Percentiles rank a stretch among this genome's conserved stretches.
Conservation (phyloP, 768 basidiomycete genomes). For the Roridomyces roridus region DNA sequence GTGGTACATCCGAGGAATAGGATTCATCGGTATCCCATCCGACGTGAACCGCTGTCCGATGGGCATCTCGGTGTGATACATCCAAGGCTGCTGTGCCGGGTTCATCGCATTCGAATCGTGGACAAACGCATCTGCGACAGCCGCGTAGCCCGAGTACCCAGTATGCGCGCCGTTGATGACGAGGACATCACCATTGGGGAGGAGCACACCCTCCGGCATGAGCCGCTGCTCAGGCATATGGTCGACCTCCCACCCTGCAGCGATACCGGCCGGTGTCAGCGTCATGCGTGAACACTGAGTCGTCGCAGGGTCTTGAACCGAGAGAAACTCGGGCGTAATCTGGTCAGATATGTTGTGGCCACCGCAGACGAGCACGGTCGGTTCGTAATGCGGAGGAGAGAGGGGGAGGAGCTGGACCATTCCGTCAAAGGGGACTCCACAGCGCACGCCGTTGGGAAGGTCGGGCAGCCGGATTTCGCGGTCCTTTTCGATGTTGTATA, state of each 20-base stretch:
- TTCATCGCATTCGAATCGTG: too few species aligned
- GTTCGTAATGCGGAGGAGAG: constrained; percentile 46
- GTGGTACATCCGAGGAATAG: constrained; percentile 60
- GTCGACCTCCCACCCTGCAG: constrained; percentile 60
- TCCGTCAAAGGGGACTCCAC: constrained; percentile 65
- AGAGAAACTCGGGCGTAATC: constrained; percentile 47
- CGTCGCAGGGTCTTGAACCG: constrained; percentile 57
- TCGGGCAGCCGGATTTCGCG: constrained; percentile 53
- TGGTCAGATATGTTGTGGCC: constrained; percentile 54
- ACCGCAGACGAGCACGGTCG: constrained; percentile 60
- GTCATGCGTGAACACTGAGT: constrained; percentile 57
- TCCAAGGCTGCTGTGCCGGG: too few species aligned
- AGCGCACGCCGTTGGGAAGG: constrained; percentile 60
- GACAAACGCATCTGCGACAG: constrained; percentile 49
- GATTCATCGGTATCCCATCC: constrained; percentile 48
- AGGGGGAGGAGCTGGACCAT: constrained; percentile 59
- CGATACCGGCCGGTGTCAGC: constrained; percentile 53
- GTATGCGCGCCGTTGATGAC: constrained; percentile 46
- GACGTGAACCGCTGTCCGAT: constrained; percentile 42
- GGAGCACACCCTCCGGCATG: constrained; percentile 63
- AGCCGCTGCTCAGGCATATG: constrained; percentile 58
- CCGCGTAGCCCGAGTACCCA: constrained; percentile 42
- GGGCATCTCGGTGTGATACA: too few species aligned
- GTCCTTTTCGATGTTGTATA: constrained; percentile 33
- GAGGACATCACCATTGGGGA: constrained; percentile 59